A percentile compares a stretch with the other conserved stretches of the same genome.
These are phyloP conservation scores for Athelia sp. DNA, from an alignment of 1,284 basidiomycete genomes.

Conservation along the genomic window DNA sequence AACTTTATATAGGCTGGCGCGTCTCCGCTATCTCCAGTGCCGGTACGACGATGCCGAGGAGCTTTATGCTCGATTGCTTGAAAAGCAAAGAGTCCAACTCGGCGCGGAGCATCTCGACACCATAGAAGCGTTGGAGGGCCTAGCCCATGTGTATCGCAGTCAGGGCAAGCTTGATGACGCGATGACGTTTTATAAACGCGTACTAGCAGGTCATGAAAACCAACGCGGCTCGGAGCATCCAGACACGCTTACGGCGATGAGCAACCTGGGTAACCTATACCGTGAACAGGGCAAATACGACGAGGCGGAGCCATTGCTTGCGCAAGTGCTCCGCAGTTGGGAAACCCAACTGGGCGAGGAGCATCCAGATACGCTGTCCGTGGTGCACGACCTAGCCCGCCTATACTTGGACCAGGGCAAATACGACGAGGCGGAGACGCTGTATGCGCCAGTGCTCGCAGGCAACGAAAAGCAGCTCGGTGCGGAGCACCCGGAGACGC, in stretches of 20 bases:
- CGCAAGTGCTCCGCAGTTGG: background rate
- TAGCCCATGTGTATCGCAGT: background rate
- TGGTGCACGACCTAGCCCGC: background rate
- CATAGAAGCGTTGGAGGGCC: background rate
- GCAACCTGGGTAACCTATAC: background rate
- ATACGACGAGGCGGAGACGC: background rate
- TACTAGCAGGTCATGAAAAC: background rate
- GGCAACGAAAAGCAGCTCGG: background rate
- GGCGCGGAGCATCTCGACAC: constrained; percentile 1
- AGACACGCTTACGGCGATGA: background rate
- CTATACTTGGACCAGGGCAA: background rate
- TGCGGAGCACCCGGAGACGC: background rate
- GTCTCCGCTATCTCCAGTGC: background rate
- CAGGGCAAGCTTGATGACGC: background rate
- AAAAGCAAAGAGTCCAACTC: too few species aligned
- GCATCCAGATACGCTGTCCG: constrained; percentile 1
- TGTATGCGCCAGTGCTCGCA: background rate
- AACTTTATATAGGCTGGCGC: background rate
- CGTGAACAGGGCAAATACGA: background rate
- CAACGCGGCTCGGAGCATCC: background rate
- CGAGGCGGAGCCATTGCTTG: background rate
- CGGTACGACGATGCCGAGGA: background rate
- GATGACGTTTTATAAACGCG: background rate
- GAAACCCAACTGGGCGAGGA: background rate
- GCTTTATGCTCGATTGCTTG: background rate